Base-by-base conservation (phyloP, 108 stramenopile species). In the Schizochytrium sp. region DNA sequence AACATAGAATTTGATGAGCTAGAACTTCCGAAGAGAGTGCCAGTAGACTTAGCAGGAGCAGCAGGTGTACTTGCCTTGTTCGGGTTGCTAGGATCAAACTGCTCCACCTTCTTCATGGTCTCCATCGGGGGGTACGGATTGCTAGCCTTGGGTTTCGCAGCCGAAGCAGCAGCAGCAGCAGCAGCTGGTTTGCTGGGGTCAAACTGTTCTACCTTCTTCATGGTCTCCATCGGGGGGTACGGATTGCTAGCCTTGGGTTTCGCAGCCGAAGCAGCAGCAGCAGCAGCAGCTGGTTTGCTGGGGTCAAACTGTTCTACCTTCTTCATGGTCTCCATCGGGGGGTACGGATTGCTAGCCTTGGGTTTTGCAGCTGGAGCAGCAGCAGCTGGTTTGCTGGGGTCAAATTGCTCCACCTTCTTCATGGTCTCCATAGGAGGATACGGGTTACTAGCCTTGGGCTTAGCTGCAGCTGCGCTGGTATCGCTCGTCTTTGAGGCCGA, bases 191-290 rank as follows among this genome's bases (percentile, higher is more conserved):
- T 69, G 64, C 64, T 69, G 12, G 64, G 64, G 64, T 69, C 64
- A 2, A 69, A 69, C 3, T 69, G 64, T 44, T 69, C 64, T 8
- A 69, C 64, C 64, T 69, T 69, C 28, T 69, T 12, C 64, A 69
- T 69, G 1, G 64, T 69, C 64, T 69, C 64, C 64, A 69, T 69
- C 42, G 64, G 64, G 42, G 64, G 64, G 64, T 69, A 69, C 28
- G 64, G 64, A 28, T 28, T 28, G 64, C 64, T 69, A 10, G 12
- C 8, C 64, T 69, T 69, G 64, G 64, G 28, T 28, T 28, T 28
- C 28, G 28, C 28, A 28, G 28, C 28, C 28, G 28, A 38, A 15
- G 64, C 19, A 28, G 64, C 64, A 38, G 59, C 59, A n/a, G 59
- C 64, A 0, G 64, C 64, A 7, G 64, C 42, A 38, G 40, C 44